Percentiles rank a stretch among this genome's conserved stretches.
Evolutionary conservation across 2,329 filamentous ascomycete species (phyloP).

Genomic region (Fusarium abutilonis): DNA sequence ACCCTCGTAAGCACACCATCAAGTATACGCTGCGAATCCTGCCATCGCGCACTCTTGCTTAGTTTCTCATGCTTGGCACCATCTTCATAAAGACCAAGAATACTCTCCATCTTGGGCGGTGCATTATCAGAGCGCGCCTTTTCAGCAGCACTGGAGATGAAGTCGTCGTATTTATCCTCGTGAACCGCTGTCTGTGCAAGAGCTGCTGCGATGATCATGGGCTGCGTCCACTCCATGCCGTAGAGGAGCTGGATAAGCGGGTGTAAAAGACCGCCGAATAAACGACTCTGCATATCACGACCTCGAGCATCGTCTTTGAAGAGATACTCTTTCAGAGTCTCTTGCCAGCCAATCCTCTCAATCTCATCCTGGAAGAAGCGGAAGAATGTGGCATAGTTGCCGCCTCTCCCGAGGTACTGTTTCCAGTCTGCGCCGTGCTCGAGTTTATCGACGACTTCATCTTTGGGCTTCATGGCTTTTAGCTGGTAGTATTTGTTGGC

Average conservation of each 20-base stretch:
- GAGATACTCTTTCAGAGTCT: slow-evolving; percentile 71
- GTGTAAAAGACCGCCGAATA: slow-evolving; percentile 67
- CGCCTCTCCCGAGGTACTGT: slow-evolving; percentile 68
- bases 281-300: slow-evolving; percentile 73
- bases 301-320: slow-evolving; percentile 73
- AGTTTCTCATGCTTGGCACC: slow-evolving; percentile 66
- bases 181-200: slow-evolving; percentile 82
- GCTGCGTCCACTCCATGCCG: slow-evolving; percentile 83
- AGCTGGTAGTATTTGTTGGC: slow-evolving; percentile 74
- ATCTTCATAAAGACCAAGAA: slow-evolving; percentile 68
- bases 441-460: slow-evolving; percentile 64
- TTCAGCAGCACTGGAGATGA: slow-evolving; percentile 65
- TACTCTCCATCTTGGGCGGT: slow-evolving; percentile 36
- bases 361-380: slow-evolving; percentile 81
- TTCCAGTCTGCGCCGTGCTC: slow-evolving; percentile 63
- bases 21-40: slow-evolving; percentile 70
- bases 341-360: slow-evolving; percentile 66
- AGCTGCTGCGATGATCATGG: slow-evolving; percentile 81
- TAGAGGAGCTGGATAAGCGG: slow-evolving; percentile 88
- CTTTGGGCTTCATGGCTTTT: slow-evolving; percentile 57
- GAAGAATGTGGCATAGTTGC: slow-evolving; percentile 77
- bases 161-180: slow-evolving; percentile 61
- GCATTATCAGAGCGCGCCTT: slow-evolving; percentile 16
- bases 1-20: slow-evolving; percentile 75
- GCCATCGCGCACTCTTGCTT: slow-evolving; percentile 56